Evolutionary conservation across 495 filamentous ascomycete species (phyloP).

Genomic region (Lepidopterella palustris): DNA sequence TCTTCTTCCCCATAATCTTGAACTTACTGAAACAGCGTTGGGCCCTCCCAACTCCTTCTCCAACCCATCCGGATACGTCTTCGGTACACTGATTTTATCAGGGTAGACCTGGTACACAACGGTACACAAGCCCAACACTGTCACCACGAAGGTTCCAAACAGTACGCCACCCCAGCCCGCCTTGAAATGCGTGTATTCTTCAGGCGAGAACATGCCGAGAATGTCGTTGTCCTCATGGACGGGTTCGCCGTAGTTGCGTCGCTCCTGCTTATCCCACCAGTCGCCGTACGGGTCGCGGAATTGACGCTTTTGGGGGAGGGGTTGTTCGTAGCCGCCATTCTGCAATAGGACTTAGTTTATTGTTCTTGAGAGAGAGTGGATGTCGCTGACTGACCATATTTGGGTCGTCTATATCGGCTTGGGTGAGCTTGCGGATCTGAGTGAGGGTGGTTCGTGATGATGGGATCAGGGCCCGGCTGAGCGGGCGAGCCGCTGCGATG

Average conservation of each 20-base stretch:
- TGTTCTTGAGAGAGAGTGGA: too few relatives aligned
- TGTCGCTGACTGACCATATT: slow-evolving; percentile 58
- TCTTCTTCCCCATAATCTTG: background rate
- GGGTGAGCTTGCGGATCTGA: slow-evolving; percentile 26
- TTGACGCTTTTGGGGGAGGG: slow-evolving; percentile 71
- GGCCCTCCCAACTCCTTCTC: slow-evolving; percentile 79
- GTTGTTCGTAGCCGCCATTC: slow-evolving; percentile 93
- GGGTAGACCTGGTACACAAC: slow-evolving; percentile 70
- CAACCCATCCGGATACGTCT: slow-evolving; percentile 76
- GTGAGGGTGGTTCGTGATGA: slow-evolving; percentile 22
- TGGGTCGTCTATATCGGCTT: slow-evolving; percentile 66
- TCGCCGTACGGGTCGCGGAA: slow-evolving; percentile 87
- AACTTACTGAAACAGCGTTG: slow-evolving; percentile 35
- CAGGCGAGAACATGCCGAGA: slow-evolving; percentile 79
- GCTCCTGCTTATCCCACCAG: slow-evolving; percentile 98
- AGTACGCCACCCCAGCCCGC: slow-evolving; percentile 65
- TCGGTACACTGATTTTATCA: slow-evolving; percentile 72
- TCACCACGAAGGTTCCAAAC: slow-evolving; percentile 65
- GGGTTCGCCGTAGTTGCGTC: slow-evolving; percentile 90
- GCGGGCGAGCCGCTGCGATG: slow-evolving; percentile 40
- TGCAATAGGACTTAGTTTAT: slow-evolving; percentile 39
- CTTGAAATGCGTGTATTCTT: slow-evolving; percentile 81
- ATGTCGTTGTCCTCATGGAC: slow-evolving; percentile 97
- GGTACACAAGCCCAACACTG: slow-evolving; percentile 63
- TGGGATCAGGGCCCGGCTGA: slow-evolving; percentile 32